phyloP scores from a whole-genome alignment of 805 yeast genomes.

The Scheffersomyces ergatensis region DNA sequence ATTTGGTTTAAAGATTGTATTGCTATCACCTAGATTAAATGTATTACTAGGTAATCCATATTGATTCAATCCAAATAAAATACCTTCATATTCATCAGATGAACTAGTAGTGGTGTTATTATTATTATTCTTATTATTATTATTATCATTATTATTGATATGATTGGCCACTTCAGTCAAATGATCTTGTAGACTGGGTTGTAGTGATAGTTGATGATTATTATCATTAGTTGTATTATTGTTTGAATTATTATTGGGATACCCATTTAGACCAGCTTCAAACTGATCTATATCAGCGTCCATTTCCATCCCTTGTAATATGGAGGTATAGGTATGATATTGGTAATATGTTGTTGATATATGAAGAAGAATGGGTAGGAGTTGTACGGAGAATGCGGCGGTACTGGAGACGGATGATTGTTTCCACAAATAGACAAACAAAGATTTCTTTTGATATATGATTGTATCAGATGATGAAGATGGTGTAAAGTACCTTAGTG shows the following conservation, averaged over 20 bases:
- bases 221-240: no score
- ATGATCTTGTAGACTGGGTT: neutral
- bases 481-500: no score
- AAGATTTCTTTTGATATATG: no score
- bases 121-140: no score
- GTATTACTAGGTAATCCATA: slow-evolving; percentile 1
- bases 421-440: no score
- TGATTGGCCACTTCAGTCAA: neutral
- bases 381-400: no score
- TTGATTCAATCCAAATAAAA: slow-evolving; percentile 1
- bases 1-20: neutral
- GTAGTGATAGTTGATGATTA: neutral
- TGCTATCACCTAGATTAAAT: neutral
- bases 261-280: slow-evolving; percentile 1
- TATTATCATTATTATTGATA: no score
- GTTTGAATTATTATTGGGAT: neutral
- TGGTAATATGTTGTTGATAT: neutral
- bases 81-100: slow-evolving; percentile 3
- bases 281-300: slow-evolving; percentile 7
- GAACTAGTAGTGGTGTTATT: neutral
- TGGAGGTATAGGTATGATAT: neutral
- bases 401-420: no score
- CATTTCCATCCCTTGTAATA: slow-evolving; percentile 4
- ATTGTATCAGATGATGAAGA: no score
- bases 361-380: no score